These are phyloP conservation scores for Fusarium bulbicola DNA, from an alignment of 2,329 filamentous ascomycete genomes.

Conservation along the genomic window DNA sequence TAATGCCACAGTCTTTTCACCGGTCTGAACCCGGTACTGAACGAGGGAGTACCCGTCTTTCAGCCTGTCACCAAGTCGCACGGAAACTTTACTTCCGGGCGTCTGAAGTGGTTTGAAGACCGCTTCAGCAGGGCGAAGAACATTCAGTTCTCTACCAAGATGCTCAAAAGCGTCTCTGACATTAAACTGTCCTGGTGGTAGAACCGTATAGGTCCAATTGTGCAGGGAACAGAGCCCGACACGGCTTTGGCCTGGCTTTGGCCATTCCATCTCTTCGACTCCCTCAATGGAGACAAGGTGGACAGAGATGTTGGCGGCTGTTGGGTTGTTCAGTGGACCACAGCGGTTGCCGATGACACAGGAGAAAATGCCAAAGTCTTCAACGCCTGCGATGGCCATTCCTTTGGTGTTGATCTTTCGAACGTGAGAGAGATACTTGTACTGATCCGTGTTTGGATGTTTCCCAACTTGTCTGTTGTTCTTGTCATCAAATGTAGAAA, in stretches of 20 bases:
- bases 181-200: neutral
- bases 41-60: neutral
- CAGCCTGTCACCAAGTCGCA: neutral
- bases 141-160: neutral
- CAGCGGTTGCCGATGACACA: neutral
- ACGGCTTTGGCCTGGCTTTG: neutral
- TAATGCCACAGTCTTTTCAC: neutral
- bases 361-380: neutral
- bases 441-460: neutral
- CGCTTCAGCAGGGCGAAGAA: neutral
- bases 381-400: neutral
- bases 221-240: neutral
- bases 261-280: neutral
- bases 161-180: neutral
- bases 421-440: neutral
- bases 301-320: neutral
- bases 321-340: neutral
- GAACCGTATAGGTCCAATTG: neutral
- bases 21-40: neutral
- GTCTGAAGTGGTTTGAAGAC: neutral
- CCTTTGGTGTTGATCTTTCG: neutral
- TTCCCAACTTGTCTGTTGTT: neutral
- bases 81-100: rapidly evolving
- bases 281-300: neutral
- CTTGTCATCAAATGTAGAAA: neutral